These are phyloP conservation scores for Halenospora varia DNA, from an alignment of 495 filamentous ascomycete species.

Conservation along the genomic window DNA sequence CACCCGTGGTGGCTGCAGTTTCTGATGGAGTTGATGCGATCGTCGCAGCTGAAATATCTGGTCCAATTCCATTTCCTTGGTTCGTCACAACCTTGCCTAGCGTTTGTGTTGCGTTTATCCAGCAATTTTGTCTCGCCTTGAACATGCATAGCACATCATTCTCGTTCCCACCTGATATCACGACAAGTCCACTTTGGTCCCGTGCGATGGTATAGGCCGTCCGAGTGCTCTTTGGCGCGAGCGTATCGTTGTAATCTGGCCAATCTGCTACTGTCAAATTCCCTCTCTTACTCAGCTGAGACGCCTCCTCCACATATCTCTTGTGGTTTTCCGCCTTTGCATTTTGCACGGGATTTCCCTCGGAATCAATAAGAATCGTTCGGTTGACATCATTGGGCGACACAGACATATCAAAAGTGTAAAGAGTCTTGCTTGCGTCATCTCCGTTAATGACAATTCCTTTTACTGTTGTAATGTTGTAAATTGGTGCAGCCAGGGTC, in stretches of 20 bases:
- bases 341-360: constrained; percentile 38
- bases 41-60: constrained; percentile 31
- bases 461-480: constrained; percentile 45
- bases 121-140: constrained; percentile 70
- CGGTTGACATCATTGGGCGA: constrained; percentile 76
- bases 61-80: constrained; percentile 30
- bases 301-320: neutral
- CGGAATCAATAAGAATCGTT: constrained; percentile 46
- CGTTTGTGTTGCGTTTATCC: constrained; percentile 69
- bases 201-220: constrained; percentile 40
- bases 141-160: constrained; percentile 72
- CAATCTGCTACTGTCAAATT: constrained; percentile 50
- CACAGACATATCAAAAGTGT: constrained; percentile 71
- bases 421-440: constrained; percentile 79
- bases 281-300: constrained; percentile 30
- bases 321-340: constrained; percentile 4
- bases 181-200: constrained; percentile 58
- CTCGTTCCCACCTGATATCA: constrained; percentile 71
- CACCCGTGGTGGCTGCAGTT: constrained; percentile 14
- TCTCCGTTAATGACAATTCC: constrained; percentile 61
- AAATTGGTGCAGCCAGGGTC: constrained; percentile 52
- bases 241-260: constrained; percentile 71
- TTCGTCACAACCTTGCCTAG: constrained; percentile 48
- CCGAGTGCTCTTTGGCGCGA: constrained; percentile 60
- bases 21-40: constrained; percentile 39